A percentile compares a stretch with the other conserved stretches of the same genome.
These are phyloP conservation scores for Barnettozyma pratensis DNA, from an alignment of 805 yeast genomes.

Conservation along the genomic window DNA sequence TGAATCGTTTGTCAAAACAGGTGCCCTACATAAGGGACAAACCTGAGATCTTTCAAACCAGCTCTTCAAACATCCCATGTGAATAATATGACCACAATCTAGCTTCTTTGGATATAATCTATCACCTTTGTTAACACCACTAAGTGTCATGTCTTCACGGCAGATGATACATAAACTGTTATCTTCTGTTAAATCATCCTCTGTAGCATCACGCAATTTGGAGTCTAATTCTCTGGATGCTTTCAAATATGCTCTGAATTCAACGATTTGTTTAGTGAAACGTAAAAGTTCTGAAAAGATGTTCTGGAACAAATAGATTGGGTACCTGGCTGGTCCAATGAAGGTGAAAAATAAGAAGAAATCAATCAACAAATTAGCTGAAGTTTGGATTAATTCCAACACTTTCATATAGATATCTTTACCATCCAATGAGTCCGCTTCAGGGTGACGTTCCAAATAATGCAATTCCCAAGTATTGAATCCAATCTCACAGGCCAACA, in stretches of 20 bases:
- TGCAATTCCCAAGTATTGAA: constrained; percentile 54
- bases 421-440: constrained; percentile 70
- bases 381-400: constrained; percentile 47
- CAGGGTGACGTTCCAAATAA: constrained; percentile 39
- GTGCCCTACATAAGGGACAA: constrained; percentile 89
- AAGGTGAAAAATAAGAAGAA: constrained; percentile 42
- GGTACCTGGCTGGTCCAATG: constrained; percentile 39
- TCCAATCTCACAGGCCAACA: constrained; percentile 39
- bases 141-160: constrained; percentile 76
- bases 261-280: constrained; percentile 31
- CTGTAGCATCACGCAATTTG: constrained; percentile 57
- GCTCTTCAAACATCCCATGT: constrained; percentile 81
- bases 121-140: constrained; percentile 29
- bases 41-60: constrained; percentile 90
- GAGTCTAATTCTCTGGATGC: constrained; percentile 58
- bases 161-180: constrained; percentile 79
- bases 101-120: constrained; percentile 68
- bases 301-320: constrained; percentile 46
- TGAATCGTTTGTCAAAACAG: constrained; percentile 40
- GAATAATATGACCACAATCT: constrained; percentile 82
- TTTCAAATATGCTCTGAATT: constrained; percentile 35
- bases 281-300: constrained; percentile 32
- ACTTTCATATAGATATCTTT: constrained; percentile 55
- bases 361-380: constrained; percentile 41
- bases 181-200: constrained; percentile 50